Evolutionary conservation across 1,284 basidiomycete species (phyloP).

Genomic region (Xerocomus minutiporus): DNA sequence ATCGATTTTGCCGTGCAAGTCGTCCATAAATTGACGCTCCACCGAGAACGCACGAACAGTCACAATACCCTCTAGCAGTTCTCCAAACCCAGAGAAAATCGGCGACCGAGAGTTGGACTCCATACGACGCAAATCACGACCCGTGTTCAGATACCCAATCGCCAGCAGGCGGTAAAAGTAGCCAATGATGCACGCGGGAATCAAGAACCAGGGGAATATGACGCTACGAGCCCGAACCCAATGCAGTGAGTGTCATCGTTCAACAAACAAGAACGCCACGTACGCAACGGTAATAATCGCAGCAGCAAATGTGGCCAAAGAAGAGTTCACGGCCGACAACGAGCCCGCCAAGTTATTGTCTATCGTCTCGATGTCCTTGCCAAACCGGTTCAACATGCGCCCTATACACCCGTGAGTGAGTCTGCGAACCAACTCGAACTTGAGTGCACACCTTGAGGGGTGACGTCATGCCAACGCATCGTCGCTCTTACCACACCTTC

Average conservation of each 20-base stretch:
- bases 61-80: slow-evolving; percentile 65
- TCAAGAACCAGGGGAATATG: slow-evolving; percentile 56
- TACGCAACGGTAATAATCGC: slow-evolving; percentile 32
- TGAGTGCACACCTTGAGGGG: slow-evolving; percentile 38
- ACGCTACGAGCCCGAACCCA: slow-evolving; percentile 29
- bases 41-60: slow-evolving; percentile 87
- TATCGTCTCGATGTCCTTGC: slow-evolving; percentile 49
- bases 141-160: slow-evolving; percentile 54
- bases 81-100: slow-evolving; percentile 65
- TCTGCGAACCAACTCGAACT: not conserved
- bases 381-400: slow-evolving; percentile 51
- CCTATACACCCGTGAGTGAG: slow-evolving; percentile 27
- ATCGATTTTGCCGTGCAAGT: slow-evolving; percentile 64
- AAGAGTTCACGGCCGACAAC: slow-evolving; percentile 68
- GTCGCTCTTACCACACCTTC: slow-evolving; percentile 46
- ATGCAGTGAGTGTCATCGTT: not conserved
- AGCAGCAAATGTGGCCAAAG: slow-evolving; percentile 64
- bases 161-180: slow-evolving; percentile 47
- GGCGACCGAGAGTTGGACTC: slow-evolving; percentile 55
- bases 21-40: slow-evolving; percentile 74
- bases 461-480: slow-evolving; percentile 51
- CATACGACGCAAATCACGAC: slow-evolving; percentile 56
- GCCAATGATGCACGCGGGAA: slow-evolving; percentile 53
- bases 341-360: slow-evolving; percentile 44
- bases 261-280: slow-evolving; percentile 3